Base-by-base conservation (phyloP, 2,329 filamentous ascomycete species). In the Phialophora verrucosa region DNA sequence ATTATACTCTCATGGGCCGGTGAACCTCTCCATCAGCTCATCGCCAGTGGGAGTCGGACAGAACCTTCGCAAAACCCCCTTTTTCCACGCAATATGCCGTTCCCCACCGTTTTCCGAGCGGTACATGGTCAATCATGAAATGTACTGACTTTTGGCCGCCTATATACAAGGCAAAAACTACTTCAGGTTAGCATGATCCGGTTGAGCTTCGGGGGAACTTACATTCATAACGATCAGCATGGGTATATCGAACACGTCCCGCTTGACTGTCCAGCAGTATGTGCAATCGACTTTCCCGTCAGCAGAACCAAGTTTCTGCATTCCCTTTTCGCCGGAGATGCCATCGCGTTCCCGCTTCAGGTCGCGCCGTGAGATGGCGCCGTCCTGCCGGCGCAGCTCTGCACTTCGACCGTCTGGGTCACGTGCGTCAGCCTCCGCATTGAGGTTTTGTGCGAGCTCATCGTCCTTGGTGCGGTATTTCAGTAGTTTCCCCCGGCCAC, bases 201-300 rank as follows among this genome's bases (percentile, higher is more conserved):
- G 25, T 6, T 7, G 20, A 5, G 20, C 11, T 27, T 27, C 20
- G 12, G 23, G 38, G 29, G 11, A 42, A 62, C 54, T 59, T 55
- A 59, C 62, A 65, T 56, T 59, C 58, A 55, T 55, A 55, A 55
- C 53, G 31, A 55, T 55, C 53, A 55, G 53, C 53, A 55, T 55
- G 25, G 25, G 53, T 35, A 82, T 97, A 81, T 98, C 94, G 81
- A 98, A 98, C 49, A 95, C 92, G 78, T 99, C 95, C 70, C 94
- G 86, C 81, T 97, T 97, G 69, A 98, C 93, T 70, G 92, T 94
- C 93, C 94, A 98, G 81, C 92, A 96, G 80, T 96, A 97, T 74
- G 91, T 93, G 81, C 93, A 97, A 76, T 96, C 91, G 64, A 98
- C 91, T 79, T 95, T 93, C 62, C 93, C 94, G 74, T 96, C 93